Conservation (phyloP, 495 filamentous ascomycete genomes). For the Ramalina intermedia region DNA sequence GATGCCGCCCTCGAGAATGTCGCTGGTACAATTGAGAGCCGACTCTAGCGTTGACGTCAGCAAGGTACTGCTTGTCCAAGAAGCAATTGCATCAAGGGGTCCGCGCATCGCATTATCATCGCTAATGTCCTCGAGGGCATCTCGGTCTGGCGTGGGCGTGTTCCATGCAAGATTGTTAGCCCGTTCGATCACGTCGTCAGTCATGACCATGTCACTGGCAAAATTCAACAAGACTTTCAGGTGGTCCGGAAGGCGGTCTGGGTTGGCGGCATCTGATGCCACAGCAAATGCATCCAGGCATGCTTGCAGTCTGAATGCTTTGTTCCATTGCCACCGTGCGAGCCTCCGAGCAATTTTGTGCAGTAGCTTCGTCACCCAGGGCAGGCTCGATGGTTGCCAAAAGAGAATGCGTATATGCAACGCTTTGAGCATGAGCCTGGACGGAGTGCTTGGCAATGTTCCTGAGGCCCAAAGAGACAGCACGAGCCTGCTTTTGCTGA, state of each 20-base stretch:
- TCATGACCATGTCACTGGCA: constrained; percentile 68
- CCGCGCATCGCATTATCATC: constrained; percentile 78
- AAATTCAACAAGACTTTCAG: constrained; percentile 57
- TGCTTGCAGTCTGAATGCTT: constrained; percentile 52
- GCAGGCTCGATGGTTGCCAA: constrained; percentile 50
- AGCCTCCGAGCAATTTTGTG: constrained; percentile 52
- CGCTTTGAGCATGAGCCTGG: constrained; percentile 80
- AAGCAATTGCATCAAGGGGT: constrained; percentile 76
- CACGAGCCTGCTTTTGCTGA: constrained; percentile 73
- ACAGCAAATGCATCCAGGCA: constrained; percentile 35
- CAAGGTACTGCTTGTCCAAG: constrained; percentile 75
- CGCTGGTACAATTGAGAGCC: constrained; percentile 37
- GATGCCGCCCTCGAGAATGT: constrained; percentile 21
- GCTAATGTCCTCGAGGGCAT: constrained; percentile 56
- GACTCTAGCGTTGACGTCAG: constrained; percentile 54
- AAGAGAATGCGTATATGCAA: constrained; percentile 79
- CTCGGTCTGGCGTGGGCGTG: constrained; percentile 47
- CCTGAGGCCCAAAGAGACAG: constrained; percentile 81
- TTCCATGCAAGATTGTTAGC: constrained; percentile 91
- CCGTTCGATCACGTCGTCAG: constrained; percentile 61
- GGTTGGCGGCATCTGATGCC: constrained; percentile 22
- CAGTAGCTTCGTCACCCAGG: constrained; percentile 23
- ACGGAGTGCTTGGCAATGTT: constrained; percentile 72
- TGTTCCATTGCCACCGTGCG: constrained; percentile 65
- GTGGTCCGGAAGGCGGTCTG: constrained; percentile 61